phyloP scores from a whole-genome alignment of 1,139 yeast species.

The Pichia sp. region DNA sequence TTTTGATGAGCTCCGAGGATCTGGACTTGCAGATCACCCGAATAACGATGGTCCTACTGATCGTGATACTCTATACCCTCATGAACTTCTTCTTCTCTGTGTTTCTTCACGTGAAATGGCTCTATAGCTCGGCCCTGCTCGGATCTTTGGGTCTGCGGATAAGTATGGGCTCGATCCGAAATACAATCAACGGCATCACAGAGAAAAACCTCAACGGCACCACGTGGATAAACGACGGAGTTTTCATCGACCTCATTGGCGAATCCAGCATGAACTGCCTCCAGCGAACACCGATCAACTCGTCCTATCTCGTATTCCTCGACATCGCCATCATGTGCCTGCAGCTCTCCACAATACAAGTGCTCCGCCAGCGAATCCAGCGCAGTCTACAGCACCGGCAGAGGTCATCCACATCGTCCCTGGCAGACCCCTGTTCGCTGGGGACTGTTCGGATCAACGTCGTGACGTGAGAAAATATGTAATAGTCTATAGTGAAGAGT shows the following conservation, averaged over 20 bases:
- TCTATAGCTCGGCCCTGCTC: background rate
- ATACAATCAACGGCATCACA: background rate
- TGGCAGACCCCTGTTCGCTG: background rate
- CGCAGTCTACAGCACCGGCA: background rate
- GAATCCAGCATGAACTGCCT: constrained; percentile 1
- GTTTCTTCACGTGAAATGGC: background rate
- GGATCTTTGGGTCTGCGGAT: background rate
- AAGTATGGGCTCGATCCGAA: background rate
- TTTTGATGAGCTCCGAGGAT: background rate
- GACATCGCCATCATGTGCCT: constrained; percentile 6
- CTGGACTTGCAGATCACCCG: background rate
- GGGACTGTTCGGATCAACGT: background rate
- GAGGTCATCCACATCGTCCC: background rate
- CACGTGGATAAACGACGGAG: background rate
- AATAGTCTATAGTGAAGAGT: background rate
- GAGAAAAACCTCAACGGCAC: background rate
- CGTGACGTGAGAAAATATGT: background rate
- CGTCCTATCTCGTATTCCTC: background rate
- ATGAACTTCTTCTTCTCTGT: constrained; percentile 5
- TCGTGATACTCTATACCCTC: constrained; percentile 5
- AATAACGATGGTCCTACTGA: constrained; percentile 3
- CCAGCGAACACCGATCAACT: background rate
- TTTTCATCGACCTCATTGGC: constrained; percentile 9
- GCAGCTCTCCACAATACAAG: constrained; percentile 5
- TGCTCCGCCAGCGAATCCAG: constrained; percentile 3